Evolutionary conservation across 495 filamentous ascomycete genomes (phyloP), one percentile per base, ranked within the genome.

Genomic region (Neurospora intermedia): DNA sequence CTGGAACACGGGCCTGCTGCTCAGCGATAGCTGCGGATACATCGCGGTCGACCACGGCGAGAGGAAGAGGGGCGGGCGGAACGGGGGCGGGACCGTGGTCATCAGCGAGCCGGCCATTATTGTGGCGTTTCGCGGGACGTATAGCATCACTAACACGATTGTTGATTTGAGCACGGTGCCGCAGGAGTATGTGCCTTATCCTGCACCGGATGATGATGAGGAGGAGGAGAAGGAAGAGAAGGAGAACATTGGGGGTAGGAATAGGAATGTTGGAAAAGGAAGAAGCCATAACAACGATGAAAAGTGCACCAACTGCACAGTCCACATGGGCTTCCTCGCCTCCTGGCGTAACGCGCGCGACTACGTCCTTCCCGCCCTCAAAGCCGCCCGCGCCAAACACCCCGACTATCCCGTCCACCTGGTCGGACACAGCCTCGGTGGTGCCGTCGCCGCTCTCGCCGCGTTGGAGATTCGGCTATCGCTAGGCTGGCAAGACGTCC

Each of bases 101-200:
- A 75, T 41, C 15, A 59, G 41, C 27, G 72, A 74, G 43, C 75
- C 79, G 15, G 81, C 81, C 23, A 93, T 99, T 72, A 85, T 99
- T 39, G 86, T 98, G n/a, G 95, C 94, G 15, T 98, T 98, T 77
- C 89, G 96, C 23, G 96, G 96, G 13, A 98, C 96, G 15, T 98
- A 98, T 80, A 96, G 93, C 45, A 85, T 99, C 75, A 87, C 93
- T 38, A 97, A 97, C 82, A 92, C 94, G 11, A 90, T 99, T 69
- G 85, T 92, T 72, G 96, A 99, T 81, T 85, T 99, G 43, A 93
- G 92, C 69, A 93, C 93, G 16, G 85, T 93, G 5, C 95, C 94
- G 31, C 96, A 98, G 79, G 89, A 91, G 77, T 99, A 98, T 78
- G 88, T 93, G 2, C 94, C 96, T 0, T 99, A 97, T 78, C 91